Base-by-base conservation (phyloP, 2,329 filamentous ascomycete genomes). In the Pestalotiopsis sp. region DNA sequence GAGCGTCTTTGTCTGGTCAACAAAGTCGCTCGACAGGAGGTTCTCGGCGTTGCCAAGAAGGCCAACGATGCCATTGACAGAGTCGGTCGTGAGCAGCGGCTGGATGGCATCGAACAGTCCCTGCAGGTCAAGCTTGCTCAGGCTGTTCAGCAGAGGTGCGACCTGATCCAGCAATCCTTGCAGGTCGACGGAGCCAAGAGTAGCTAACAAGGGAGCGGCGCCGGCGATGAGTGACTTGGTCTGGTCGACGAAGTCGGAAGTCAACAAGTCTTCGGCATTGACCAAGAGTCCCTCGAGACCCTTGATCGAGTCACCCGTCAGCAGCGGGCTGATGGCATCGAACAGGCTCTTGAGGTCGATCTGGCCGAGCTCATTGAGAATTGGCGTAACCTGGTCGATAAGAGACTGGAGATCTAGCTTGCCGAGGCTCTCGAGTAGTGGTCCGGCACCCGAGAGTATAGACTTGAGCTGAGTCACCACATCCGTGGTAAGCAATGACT, bases 61-160 rank as follows among this genome's bases (percentile, higher is more conserved):
- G 4, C 71, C 71, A 17, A 78, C 67, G 27, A 79, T 68, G 2
- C 77, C 76, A 65, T 77, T 72, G 14, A 80, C 70, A 1, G 74
- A 76, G 14, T 78, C 72, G 1, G 73, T 66, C 2, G 76, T 80
- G 17, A 84, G 69, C 2, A 83, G 71, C 13, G 82, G 81, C 11
- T 73, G 72, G 4, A 81, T 69, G 5, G 58, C 38, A 20, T 68
- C 66, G 27, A 71, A 65, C 2, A 71, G 61, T 2, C 69, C 68
- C 13, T 66, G 25, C 12, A 71, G 31, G 39, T 78, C 73, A 39
- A 80, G 72, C 0, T 76, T 76, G 1, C 79, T 74, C 41, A 70
- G 67, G 11, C 73, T 74, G 0, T 77, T 79, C 1, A 81, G 75
- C 1, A 81, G 67, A 0, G 79, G 78, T 6, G 71, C 68, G 0